A percentile compares a stretch with the other conserved stretches of the same genome.
phyloP scores from a whole-genome alignment of 805 yeast species.

The Wickerhamiella alocasiicola region DNA sequence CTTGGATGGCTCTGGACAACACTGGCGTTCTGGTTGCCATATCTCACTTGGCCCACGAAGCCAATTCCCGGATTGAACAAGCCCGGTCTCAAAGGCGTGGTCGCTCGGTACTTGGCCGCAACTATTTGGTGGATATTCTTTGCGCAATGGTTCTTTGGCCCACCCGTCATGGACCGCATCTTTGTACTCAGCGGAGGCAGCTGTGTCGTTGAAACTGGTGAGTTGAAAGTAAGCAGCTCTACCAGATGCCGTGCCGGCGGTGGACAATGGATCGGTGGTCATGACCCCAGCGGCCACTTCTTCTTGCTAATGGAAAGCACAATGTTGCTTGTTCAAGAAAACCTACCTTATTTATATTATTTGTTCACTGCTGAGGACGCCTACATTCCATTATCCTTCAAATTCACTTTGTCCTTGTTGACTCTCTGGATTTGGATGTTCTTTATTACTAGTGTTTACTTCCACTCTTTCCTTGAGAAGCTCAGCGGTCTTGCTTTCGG shows the following conservation, averaged over 20 bases:
- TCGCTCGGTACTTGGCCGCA: conserved; percentile 36
- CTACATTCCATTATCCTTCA: conserved; percentile 14
- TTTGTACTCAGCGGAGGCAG: conserved; percentile 74
- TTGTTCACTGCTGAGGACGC: conserved; percentile 12
- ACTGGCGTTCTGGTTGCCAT: conserved; percentile 27
- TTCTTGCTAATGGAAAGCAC: conserved; percentile 61
- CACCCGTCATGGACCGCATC: conserved; percentile 79
- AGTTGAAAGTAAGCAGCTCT: conserved; percentile 8
- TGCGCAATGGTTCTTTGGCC: conserved; percentile 78
- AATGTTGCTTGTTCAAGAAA: conserved; percentile 54
- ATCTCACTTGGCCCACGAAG: conserved; percentile 3
- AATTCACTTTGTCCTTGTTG: conserved; percentile 29
- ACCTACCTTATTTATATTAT: conserved; percentile 29
- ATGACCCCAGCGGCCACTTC: conserved; percentile 92
- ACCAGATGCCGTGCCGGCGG: conserved; percentile 41
- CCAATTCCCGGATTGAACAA: conserved; percentile 2
- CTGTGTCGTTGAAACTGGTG: conserved; percentile 31
- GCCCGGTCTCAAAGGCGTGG: conserved; percentile 10
- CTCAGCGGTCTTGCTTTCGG: conserved; percentile 58
- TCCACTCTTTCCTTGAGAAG: conserved; percentile 72
- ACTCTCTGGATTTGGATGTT: conserved; percentile 77
- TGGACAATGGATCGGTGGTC: conserved; percentile 74
- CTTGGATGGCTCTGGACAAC: conserved; percentile 91
- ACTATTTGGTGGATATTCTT: conserved; percentile 77
- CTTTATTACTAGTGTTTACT: conserved; percentile 67